Conservation (phyloP, 306 rosid genomes). For the Parietaria judaica region DNA sequence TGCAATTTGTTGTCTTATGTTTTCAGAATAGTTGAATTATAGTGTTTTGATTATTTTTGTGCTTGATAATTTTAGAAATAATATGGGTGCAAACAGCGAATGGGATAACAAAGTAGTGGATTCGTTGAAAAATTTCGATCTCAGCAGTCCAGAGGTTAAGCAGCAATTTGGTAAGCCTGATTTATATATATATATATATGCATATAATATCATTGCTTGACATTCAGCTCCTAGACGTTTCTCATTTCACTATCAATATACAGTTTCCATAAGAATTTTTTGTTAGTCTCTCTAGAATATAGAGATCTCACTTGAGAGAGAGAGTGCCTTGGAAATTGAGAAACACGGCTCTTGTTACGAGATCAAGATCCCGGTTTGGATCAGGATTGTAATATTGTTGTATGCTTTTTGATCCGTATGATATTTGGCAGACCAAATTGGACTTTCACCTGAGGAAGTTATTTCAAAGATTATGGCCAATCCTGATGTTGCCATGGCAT, state of each 20-base stretch:
- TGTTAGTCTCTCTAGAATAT: no score
- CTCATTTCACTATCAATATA: background rate
- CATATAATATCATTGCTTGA: background rate
- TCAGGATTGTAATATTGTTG: background rate
- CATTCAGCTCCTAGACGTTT: background rate
- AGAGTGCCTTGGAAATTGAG: no score
- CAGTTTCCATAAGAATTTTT: background rate
- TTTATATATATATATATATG: background rate
- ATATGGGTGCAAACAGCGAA: slow-evolving; percentile 74
- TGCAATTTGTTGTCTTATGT: background rate
- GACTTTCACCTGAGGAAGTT: slow-evolving; percentile 90
- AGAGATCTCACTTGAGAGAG: no score
- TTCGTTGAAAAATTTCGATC: slow-evolving; percentile 88
- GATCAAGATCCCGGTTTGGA: no score
- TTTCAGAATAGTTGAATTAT: background rate
- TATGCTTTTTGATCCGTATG: slow-evolving; percentile 5
- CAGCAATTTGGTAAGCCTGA: slow-evolving; percentile 82
- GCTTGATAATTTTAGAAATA: slow-evolving; percentile 40
- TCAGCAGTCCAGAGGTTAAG: slow-evolving; percentile 88
- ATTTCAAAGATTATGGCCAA: slow-evolving; percentile 92
- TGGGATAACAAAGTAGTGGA: slow-evolving; percentile 89
- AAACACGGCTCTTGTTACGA: no score
- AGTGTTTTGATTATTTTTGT: background rate
- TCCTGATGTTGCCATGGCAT: slow-evolving; percentile 94
- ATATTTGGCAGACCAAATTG: slow-evolving; percentile 77